phyloP scores from a whole-genome alignment of 1,139 yeast species.

The Hanseniaspora uvarum region DNA sequence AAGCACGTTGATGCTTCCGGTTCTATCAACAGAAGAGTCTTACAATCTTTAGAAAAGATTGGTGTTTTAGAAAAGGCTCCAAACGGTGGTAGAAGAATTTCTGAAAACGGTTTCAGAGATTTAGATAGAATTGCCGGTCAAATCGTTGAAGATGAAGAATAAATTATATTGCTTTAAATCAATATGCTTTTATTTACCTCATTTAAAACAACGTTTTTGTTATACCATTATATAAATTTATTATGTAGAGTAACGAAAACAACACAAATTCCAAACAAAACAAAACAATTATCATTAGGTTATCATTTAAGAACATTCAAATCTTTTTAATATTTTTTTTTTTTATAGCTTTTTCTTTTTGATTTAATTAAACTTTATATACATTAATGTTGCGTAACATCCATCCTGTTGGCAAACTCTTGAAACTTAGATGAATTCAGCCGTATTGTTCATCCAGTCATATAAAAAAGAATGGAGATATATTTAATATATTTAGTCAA shows the following conservation, averaged over 20 bases:
- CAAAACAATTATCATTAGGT: slow-evolving; percentile 7
- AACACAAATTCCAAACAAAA: slow-evolving; percentile 19
- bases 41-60: slow-evolving; percentile 96
- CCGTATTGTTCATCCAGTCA: not conserved
- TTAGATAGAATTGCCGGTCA: slow-evolving; percentile 99
- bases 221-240: slow-evolving; percentile 19
- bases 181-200: not conserved
- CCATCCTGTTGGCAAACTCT: too few relatives aligned
- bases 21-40: slow-evolving; percentile 95
- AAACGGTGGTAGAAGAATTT: slow-evolving; percentile 99
- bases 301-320: slow-evolving; percentile 2
- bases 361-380: not conserved
- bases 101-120: slow-evolving; percentile 99
- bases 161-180: slow-evolving; percentile 19
- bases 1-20: slow-evolving; percentile 99
- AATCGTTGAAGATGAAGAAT: slow-evolving; percentile 59
- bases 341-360: not conserved
- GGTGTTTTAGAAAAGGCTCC: slow-evolving; percentile 95
- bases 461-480: too few relatives aligned
- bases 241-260: not conserved
- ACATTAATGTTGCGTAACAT: not conserved
- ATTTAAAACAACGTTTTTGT: slow-evolving; percentile 4
- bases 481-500: not conserved
- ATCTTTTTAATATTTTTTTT: not conserved
- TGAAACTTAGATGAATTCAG: too few relatives aligned